Evolutionary conservation across 2,329 filamentous ascomycete species (phyloP).

Genomic region (Claviceps digitariae): DNA sequence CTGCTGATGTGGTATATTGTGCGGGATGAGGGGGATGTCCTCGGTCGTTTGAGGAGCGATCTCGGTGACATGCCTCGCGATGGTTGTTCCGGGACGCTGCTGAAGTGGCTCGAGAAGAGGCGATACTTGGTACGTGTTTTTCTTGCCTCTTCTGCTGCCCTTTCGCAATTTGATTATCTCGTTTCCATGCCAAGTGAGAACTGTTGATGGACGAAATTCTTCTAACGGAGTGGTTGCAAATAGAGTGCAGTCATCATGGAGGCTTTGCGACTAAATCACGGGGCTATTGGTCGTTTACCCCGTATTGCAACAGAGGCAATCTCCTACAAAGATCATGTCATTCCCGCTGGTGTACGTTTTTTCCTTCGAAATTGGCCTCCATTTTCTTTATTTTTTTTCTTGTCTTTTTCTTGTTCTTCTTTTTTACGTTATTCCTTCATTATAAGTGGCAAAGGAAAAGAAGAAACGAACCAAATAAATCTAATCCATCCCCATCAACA

Average conservation of each 20-base stretch:
- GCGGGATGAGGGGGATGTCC: constrained; percentile 12
- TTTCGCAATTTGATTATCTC: too few relatives aligned
- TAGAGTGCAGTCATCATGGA: constrained; percentile 21
- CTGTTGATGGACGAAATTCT: neutral
- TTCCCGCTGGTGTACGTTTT: neutral
- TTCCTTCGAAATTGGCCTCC: too few relatives aligned
- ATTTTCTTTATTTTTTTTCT: neutral
- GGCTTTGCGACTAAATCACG: constrained; percentile 26
- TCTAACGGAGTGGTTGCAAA: neutral
- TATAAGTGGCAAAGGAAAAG: neutral
- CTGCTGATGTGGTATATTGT: constrained; percentile 23
- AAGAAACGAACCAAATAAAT: neutral
- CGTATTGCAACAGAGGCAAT: constrained; percentile 14
- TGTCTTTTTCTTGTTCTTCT: neutral
- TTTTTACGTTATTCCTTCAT: neutral
- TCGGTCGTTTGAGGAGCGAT: constrained; percentile 12
- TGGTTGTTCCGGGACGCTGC: neutral
- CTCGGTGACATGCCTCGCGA: neutral
- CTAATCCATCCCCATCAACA: too few relatives aligned
- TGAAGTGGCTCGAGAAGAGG: constrained; percentile 9
- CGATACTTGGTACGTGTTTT: constrained; percentile 17
- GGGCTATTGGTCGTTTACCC: constrained; percentile 15
- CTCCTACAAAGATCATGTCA: constrained; percentile 13
- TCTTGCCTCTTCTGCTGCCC: neutral
- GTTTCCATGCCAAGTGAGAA: too few relatives aligned